Percentiles rank a stretch among this genome's conserved stretches.
These are phyloP conservation scores for Pseudonectria foliicola DNA, from an alignment of 2,329 filamentous ascomycete species.

Conservation along the genomic window DNA sequence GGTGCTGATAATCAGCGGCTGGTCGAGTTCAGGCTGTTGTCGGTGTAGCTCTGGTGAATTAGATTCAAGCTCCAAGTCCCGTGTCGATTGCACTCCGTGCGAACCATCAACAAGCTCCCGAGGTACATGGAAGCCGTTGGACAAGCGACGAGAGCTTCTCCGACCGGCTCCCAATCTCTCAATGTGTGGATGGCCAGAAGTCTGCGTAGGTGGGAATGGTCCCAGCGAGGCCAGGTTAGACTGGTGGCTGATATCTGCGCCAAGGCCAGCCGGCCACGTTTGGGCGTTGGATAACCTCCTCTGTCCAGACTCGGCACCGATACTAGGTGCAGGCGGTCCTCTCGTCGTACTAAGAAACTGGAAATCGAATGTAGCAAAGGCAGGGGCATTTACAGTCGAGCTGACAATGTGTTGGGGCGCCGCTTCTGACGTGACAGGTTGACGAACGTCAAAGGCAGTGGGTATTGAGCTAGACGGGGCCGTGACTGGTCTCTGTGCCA, in stretches of 20 bases:
- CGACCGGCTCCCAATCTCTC: conserved; percentile 32
- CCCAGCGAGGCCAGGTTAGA: conserved; percentile 32
- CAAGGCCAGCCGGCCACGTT: conserved; percentile 40
- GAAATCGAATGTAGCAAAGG: conserved; percentile 17
- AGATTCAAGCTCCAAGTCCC: conserved; percentile 14
- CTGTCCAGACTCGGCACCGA: conserved; percentile 12
- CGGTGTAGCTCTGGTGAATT: conserved; percentile 9
- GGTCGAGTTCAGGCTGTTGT: conserved; percentile 31
- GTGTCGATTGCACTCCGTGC: conserved; percentile 15
- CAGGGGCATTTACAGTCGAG: conserved; percentile 12
- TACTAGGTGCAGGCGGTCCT: conserved; percentile 10
- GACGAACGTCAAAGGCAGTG: conserved; percentile 3
- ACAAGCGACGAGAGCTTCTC: conserved; percentile 34
- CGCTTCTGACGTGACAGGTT: conserved; percentile 5
- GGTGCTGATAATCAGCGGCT: conserved; percentile 55
- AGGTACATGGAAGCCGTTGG: conserved; percentile 35
- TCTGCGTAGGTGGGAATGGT: conserved; percentile 31
- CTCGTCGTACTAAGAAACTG: conserved; percentile 21
- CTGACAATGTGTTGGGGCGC: conserved; percentile 3
- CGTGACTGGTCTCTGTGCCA: conserved; percentile 7
- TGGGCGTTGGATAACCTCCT: conserved; percentile 28
- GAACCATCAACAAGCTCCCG: conserved; percentile 33
- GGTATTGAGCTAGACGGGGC: conserved; percentile 6
- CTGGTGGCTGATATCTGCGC: conserved; percentile 22
- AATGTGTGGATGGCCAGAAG: conserved; percentile 32